Evolutionary conservation across 768 basidiomycete genomes (phyloP), one percentile per base, ranked within the genome.

Genomic region (Tulasnella sp.): DNA sequence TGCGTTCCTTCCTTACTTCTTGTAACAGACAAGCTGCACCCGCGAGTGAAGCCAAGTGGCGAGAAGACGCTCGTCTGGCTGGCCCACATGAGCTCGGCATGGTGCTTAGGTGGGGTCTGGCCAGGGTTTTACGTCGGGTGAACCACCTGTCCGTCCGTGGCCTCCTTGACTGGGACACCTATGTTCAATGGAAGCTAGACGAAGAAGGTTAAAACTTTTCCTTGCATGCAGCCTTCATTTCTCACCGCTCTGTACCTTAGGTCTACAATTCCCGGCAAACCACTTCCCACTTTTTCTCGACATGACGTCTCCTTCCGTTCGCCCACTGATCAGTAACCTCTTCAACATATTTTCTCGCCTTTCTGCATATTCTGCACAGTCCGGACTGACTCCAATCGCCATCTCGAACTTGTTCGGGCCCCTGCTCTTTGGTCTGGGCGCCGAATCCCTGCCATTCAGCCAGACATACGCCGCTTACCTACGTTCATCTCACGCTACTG

Each of bases 91-190:
- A 96, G 65, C 73, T 98, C 12, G 91, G 84, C 4, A 92, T 93
- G 83, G 80, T 84, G 64, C 73, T 98, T 31, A 82, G 93, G 21
- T 99, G 96, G 96, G 89, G 83, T 31, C 76, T 98, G 4, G 85
- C 82, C 2, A 73, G 92, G 23, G 79, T 89, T 43, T 77, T 88
- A 34, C 70, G 89, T 45, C 76, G 85, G 3, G 75, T 80, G 15
- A 78, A 76, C 31, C 83, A 82, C 1, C 74, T 80, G 61, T 83
- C 84, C 42, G 78, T 83, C n/a, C 77, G 88, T 12, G 96, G 96
- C 4, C 71, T 97, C 27, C 66, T 98, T 39, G 77, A 82, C 61
- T 91, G 87, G 83, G 87, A 92, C 4, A 74, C 76, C 32, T 99
- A 98, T 68, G 68, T 79, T 36, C 75, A 81, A 40, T 98, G 91